Conservation (phyloP, 169 alveolate species). For the Cryptosporidium viatorum region DNA sequence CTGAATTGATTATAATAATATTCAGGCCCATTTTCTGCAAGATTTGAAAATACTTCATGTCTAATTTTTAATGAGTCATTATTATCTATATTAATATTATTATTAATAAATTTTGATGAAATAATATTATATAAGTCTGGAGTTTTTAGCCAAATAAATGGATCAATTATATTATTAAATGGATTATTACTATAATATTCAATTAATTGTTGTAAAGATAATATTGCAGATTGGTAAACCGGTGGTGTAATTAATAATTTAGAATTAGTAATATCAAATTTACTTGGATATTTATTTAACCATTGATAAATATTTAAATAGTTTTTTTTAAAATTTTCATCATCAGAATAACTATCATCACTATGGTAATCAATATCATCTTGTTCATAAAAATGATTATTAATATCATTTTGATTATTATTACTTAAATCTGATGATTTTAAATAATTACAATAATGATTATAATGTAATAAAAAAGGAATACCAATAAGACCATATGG, state of each 20-base stretch:
- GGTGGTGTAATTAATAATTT: constrained; percentile 47
- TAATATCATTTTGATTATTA: neutral
- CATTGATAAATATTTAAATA: constrained; percentile 31
- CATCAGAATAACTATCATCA: constrained; percentile 16
- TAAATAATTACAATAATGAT: constrained; percentile 10
- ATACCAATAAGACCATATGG: constrained; percentile 64
- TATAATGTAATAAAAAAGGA: constrained; percentile 48
- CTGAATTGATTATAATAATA: constrained; percentile 41
- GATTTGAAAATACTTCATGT: constrained; percentile 1
- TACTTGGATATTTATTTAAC: neutral
- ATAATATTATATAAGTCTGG: constrained; percentile 25
- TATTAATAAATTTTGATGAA: constrained; percentile 1
- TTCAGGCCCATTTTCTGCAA: constrained; percentile 58
- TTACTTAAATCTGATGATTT: neutral
- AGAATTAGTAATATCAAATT: constrained; percentile 33
- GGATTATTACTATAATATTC: constrained; percentile 19
- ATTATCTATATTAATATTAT: neutral
- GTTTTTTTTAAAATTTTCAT: neutral
- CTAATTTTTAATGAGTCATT: constrained; percentile 11
- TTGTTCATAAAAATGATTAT: neutral
- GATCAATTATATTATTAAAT: constrained; percentile 42
- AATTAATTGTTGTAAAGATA: constrained; percentile 58
- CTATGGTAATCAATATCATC: neutral
- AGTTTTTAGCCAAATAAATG: constrained; percentile 38
- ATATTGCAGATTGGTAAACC: constrained; percentile 40